Evolutionary conservation across 2,329 filamentous ascomycete species (phyloP), one percentile per base, ranked within the genome.

Genomic region (Rutstroemia sp.): DNA sequence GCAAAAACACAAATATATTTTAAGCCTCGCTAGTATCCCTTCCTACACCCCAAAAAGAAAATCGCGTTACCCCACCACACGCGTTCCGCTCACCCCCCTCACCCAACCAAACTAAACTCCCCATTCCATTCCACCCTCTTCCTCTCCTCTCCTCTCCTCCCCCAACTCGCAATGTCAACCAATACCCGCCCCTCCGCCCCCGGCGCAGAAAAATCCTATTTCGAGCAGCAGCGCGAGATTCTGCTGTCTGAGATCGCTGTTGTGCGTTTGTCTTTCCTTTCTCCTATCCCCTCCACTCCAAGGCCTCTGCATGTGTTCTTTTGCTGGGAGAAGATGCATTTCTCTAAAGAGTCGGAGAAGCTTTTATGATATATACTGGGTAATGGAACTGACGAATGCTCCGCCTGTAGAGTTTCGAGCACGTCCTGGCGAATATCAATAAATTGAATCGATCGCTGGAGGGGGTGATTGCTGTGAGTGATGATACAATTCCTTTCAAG

Each of bases 401-500:
- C 5, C 4, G 4, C 14, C 21, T 6, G 27, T n/a, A 86, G 82
- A 83, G 77, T 72, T 82, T 99, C 69, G 94, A 97, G 67, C 86
- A 94, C 67, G 91, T 96, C 58, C 85, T 99, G 9, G 88, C 92
- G 66, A 96, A 96, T 68, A 90, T 97, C 72, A 99, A 97, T 74
- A 92, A 92, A 66, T 75, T 99, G 58, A 99, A 97, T 71, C 85
- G 92, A 37, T 92, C 87, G 41, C 76, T 99, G 17, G 92, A 99
- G 73, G 88, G 91, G 56, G 87, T 97, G 19, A 92, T 95, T 58
- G 86, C 90, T 48, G 92, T 92, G 30, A 34, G 54, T n/a, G n/a
- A n/a, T n/a, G n/a, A n/a, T n/a, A n/a, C n/a, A n/a, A n/a, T n/a
- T n/a, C n/a, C n/a, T n/a, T n/a, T n/a, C n/a, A n/a, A n/a, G n/a